These are phyloP conservation scores for Pythium aquatile DNA, from an alignment of 352 stramenopile genomes.

Conservation along the genomic window DNA sequence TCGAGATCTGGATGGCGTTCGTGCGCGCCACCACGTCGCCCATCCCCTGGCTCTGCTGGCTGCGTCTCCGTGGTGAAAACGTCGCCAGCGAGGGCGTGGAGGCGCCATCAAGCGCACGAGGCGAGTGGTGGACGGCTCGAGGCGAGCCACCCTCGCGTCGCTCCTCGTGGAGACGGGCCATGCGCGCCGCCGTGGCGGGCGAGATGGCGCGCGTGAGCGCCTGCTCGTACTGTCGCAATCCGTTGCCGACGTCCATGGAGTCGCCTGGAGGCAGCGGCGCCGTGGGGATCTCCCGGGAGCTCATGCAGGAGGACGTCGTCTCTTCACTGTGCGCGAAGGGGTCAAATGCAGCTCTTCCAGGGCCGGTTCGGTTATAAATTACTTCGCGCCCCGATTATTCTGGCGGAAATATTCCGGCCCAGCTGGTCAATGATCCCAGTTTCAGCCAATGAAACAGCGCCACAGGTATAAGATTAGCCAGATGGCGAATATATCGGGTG, in stretches of 20 bases:
- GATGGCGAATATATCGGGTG: background rate
- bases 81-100: conserved; percentile 35
- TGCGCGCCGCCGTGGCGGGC: background rate
- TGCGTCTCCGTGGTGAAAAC: conserved; percentile 61
- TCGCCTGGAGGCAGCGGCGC: conserved; percentile 21
- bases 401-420: conserved; percentile 5
- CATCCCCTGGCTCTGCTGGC: no score
- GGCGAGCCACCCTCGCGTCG: conserved; percentile 31
- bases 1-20: conserved; percentile 23
- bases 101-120: conserved; percentile 43
- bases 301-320: background rate
- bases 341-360: background rate
- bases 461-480: conserved; percentile 9
- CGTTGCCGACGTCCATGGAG: conserved; percentile 22
- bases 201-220: conserved; percentile 34
- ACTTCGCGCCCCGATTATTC: conserved; percentile 18
- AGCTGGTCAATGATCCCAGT: conserved; percentile 13
- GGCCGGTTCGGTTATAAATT: conserved; percentile 16
- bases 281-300: conserved; percentile 21
- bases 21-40: conserved; percentile 7
- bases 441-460: conserved; percentile 13
- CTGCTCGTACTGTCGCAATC: conserved; percentile 54
- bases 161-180: background rate
- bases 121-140: conserved; percentile 62
- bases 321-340: conserved; percentile 1